Evolutionary conservation across 2,329 filamentous ascomycete species (phyloP).

Genomic region (Trichoderma asperellum): DNA sequence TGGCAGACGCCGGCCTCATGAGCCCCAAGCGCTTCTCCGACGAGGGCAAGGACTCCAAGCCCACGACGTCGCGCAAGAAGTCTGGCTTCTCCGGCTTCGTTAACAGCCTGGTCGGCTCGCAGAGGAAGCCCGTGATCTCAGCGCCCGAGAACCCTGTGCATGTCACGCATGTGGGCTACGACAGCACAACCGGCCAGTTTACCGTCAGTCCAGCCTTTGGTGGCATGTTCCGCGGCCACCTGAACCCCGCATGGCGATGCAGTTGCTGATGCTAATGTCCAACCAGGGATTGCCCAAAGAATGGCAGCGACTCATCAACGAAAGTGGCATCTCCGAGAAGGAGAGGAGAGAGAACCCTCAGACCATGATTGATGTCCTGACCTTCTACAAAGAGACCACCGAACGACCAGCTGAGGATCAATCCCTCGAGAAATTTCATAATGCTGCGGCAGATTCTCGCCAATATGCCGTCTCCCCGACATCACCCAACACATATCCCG

Average conservation of each 20-base stretch:
- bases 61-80: conserved; percentile 73
- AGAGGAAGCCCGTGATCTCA: conserved; percentile 92
- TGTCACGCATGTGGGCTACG: conserved; percentile 96
- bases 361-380: conserved; percentile 92
- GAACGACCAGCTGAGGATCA: conserved; percentile 80
- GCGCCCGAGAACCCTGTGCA: conserved; percentile 96
- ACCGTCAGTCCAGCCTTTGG: conserved; percentile 66
- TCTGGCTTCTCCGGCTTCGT: conserved; percentile 87
- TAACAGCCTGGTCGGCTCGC: conserved; percentile 75
- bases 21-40: conserved; percentile 78
- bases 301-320: conserved; percentile 94
- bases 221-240: conserved; percentile 9
- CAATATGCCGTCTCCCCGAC: conserved; percentile 50
- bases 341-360: conserved; percentile 95
- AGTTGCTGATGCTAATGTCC: conserved; percentile 31
- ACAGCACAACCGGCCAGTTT: conserved; percentile 94
- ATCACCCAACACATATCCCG: conserved; percentile 58
- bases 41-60: conserved; percentile 68
- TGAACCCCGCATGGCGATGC: conserved; percentile 30
- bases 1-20: conserved; percentile 49
- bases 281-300: conserved; percentile 87
- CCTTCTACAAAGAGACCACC: conserved; percentile 94
- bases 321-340: conserved; percentile 94
- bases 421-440: conserved; percentile 94
- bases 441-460: conserved; percentile 67